These are phyloP conservation scores for Claviceps monticola DNA, from an alignment of 2,329 filamentous ascomycete species.

Conservation along the genomic window DNA sequence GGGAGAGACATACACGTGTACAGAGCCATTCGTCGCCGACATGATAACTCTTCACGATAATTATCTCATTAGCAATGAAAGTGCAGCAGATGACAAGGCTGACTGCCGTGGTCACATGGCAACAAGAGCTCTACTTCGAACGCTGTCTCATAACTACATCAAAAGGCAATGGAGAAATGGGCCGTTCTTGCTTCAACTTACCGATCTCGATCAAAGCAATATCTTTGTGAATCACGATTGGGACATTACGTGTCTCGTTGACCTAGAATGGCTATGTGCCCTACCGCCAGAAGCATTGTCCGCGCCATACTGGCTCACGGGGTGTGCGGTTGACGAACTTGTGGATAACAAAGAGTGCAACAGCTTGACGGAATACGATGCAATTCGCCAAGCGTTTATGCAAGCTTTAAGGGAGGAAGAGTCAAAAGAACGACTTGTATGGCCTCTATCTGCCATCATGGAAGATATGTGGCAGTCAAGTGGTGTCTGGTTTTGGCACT, in stretches of 20 bases:
- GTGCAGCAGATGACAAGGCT: constrained; percentile 9
- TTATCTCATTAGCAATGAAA: constrained; percentile 13
- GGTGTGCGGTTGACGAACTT: constrained; percentile 9
- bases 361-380: constrained; percentile 7
- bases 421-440: background rate
- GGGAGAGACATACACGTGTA: constrained; percentile 17
- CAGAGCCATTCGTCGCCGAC: constrained; percentile 15
- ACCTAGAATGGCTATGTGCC: constrained; percentile 22
- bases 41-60: constrained; percentile 13
- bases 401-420: constrained; percentile 8
- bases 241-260: constrained; percentile 20
- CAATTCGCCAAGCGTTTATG: constrained; percentile 10
- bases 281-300: constrained; percentile 9
- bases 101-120: constrained; percentile 19
- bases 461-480: constrained; percentile 4
- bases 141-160: constrained; percentile 13
- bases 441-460: background rate
- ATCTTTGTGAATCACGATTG: constrained; percentile 22
- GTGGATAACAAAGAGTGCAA: constrained; percentile 1
- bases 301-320: constrained; percentile 12
- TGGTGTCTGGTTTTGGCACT: constrained; percentile 3
- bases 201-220: constrained; percentile 20
- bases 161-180: constrained; percentile 11
- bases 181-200: constrained; percentile 16
- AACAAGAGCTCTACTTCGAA: constrained; percentile 11